phyloP scores from a whole-genome alignment of 2,329 filamentous ascomycete species.

The Xylaria hypoxylon region DNA sequence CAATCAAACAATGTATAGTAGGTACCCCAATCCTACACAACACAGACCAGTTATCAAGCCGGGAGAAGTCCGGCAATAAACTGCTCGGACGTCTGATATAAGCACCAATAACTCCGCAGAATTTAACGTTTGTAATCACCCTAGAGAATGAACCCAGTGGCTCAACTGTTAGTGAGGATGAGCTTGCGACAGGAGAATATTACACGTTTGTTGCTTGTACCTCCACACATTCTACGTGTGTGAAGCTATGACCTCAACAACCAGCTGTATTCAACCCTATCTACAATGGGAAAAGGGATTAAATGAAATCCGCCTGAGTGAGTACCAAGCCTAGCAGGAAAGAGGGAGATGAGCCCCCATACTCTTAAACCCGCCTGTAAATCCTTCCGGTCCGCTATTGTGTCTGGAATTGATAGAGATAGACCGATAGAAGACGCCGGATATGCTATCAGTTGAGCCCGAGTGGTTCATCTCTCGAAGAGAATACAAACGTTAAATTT shows the following conservation, averaged over 20 bases:
- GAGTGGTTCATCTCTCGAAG: conserved; percentile 7
- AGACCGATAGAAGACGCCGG: not conserved
- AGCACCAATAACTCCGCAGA: too few species aligned
- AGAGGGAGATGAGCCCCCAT: not conserved
- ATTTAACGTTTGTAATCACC: too few species aligned
- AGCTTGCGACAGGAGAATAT: too few species aligned
- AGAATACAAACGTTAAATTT: conserved; percentile 11
- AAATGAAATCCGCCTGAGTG: conserved; percentile 21
- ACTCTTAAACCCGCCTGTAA: not conserved
- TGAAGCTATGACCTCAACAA: too few species aligned
- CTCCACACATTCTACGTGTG: too few species aligned
- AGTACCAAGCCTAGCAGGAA: not conserved
- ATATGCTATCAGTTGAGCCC: not conserved
- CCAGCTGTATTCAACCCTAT: too few species aligned
- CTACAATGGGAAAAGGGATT: conserved; percentile 10
- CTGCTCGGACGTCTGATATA: not conserved
- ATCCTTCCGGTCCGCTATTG: not conserved
- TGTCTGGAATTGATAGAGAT: conserved; percentile 25
- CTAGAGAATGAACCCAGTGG: too few species aligned
- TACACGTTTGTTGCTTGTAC: too few species aligned
- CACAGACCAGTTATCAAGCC: not conserved
- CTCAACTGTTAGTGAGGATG: too few species aligned
- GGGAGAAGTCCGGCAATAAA: conserved; percentile 11
- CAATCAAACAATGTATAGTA: not conserved
- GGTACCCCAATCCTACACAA: not conserved